Evolutionary conservation across 1,139 yeast species (phyloP).

Genomic region (Candida sp.): DNA sequence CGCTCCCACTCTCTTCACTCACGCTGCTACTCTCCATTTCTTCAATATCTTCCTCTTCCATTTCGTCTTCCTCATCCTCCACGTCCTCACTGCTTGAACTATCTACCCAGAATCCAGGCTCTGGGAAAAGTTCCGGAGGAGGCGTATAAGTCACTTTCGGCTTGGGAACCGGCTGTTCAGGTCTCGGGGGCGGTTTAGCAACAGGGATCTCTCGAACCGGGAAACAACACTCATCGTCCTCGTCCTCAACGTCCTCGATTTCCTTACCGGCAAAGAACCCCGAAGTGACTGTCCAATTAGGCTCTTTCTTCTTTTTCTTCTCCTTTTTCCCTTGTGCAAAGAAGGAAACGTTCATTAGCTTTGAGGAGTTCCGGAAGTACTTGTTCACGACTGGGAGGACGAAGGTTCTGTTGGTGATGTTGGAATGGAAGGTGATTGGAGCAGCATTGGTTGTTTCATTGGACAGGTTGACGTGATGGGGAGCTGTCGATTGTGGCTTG

Average conservation of each 20-base stretch:
- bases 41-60: too few relatives aligned
- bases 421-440: not conserved
- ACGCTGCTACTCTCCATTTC: too few relatives aligned
- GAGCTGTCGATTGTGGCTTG: not conserved
- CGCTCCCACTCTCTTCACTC: too few relatives aligned
- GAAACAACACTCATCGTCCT: not conserved
- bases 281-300: conserved; percentile 13
- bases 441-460: not conserved
- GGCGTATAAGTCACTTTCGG: not conserved
- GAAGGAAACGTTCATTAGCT: not conserved
- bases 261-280: conserved; percentile 13
- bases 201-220: conserved; percentile 2
- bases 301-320: too few relatives aligned
- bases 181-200: conserved; percentile 5
- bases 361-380: not conserved
- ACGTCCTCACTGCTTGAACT: conserved; percentile 6
- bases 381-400: not conserved
- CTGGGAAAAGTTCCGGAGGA: not conserved
- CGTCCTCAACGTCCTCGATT: conserved; percentile 1
- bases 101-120: conserved; percentile 1
- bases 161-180: not conserved
- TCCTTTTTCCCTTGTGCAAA: conserved; percentile 1
- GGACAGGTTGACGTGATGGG: not conserved
- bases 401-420: not conserved
- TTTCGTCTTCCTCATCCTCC: too few relatives aligned